Evolutionary conservation across 129 eudicot species (phyloP), one percentile per base, ranked within the genome.

Genomic region (Flaveria bidentis): DNA sequence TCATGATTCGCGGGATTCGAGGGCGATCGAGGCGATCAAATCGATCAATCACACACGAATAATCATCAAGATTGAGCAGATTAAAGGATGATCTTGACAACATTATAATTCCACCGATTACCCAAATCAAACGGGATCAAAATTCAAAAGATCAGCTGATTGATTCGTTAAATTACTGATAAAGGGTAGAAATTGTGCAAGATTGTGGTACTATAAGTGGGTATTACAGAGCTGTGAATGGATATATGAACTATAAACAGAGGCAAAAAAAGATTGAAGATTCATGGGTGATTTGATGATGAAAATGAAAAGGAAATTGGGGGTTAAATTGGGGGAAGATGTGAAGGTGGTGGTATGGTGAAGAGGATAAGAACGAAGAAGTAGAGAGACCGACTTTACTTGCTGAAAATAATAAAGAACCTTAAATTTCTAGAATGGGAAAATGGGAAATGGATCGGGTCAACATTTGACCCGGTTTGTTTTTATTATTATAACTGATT

Each of bases 31-130:
- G 50, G 50, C 50, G 50, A 45, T 45, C 47, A 44, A 44, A 44
- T 6, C 87, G 86, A 82, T 89, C 93, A 36, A 55, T 85, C 15
- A 61, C 78, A 52, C 81, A 75, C 5, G 90, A 79, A 65, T 84
- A 92, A 46, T 88, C 96, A 62, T 87, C 92, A 11, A 89, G 84
- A 71, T 92, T 90, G 6, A 89, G 47, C 23, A 90, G 83, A 85
- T 90, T 92, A 46, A 89, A 92, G 28, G 84, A 92, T 47, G 98
- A 88, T 81, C 92, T 85, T 22, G 98, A 90, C 83, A 92, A 79
- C 98, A 92, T 91, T 60, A 78, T 86, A 69, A 28, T 36, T 5
- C 41, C 41, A 36, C 41, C 41, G 41, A 36, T 36, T 36, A 23
- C 47, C 55, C 30, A 36, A 68, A 76, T 71, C 23, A 13, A 12